phyloP scores from a whole-genome alignment of 2,329 filamentous ascomycete species.

The Microsporum canis region DNA sequence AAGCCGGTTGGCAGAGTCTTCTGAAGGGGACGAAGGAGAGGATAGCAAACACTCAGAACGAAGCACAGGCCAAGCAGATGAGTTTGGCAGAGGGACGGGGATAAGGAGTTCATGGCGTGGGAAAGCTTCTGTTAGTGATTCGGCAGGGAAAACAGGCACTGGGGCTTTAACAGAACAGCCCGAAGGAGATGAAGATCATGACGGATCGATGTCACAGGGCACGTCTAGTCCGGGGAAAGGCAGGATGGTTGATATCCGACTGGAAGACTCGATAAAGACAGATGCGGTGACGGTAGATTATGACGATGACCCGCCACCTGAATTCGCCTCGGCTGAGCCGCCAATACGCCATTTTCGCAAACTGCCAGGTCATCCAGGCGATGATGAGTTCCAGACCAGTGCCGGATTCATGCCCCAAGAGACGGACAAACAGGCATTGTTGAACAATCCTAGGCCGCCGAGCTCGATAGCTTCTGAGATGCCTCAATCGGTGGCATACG shows the following conservation, averaged over 20 bases:
- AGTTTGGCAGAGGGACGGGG: conserved; percentile 36
- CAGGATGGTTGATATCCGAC: conserved; percentile 71
- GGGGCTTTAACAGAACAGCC: conserved; percentile 23
- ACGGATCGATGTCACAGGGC: conserved; percentile 15
- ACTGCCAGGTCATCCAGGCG: conserved; percentile 30
- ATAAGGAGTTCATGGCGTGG: conserved; percentile 49
- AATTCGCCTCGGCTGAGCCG: conserved; percentile 36
- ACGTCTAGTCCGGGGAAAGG: conserved; percentile 48
- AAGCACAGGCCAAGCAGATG: conserved; percentile 43
- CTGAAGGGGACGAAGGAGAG: conserved; percentile 62
- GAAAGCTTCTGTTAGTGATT: conserved; percentile 29
- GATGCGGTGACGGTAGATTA: conserved; percentile 35
- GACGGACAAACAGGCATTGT: conserved; percentile 40
- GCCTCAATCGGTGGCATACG: conserved; percentile 46
- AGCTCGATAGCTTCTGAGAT: conserved; percentile 44
- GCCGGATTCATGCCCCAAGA: conserved; percentile 39
- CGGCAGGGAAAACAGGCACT: conserved; percentile 15
- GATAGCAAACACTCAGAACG: conserved; percentile 6
- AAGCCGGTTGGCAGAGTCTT: conserved; percentile 72
- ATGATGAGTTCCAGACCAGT: conserved; percentile 28
- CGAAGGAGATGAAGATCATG: conserved; percentile 20
- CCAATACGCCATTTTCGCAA: conserved; percentile 46
- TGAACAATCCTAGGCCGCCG: conserved; percentile 35
- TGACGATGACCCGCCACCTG: conserved; percentile 30
- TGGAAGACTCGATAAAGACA: conserved; percentile 53